Conservation (phyloP, 495 filamentous ascomycete genomes). For the Xylaria nigripes region DNA sequence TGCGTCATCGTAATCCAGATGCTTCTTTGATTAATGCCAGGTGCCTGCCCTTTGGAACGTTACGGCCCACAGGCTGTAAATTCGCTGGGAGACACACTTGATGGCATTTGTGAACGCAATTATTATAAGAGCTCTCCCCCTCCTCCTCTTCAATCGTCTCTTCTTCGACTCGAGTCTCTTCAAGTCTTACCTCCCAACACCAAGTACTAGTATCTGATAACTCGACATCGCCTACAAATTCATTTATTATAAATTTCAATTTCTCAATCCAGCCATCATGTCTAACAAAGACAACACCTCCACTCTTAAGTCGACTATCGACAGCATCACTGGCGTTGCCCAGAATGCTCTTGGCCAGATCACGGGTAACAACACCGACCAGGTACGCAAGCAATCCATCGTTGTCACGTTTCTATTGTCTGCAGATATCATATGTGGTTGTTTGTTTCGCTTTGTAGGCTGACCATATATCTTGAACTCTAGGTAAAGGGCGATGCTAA, state of each 20-base stretch:
- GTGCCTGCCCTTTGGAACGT: neutral
- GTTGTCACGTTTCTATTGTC: neutral
- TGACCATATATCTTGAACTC: slow-evolving; percentile 6
- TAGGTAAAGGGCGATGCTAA: slow-evolving; percentile 47
- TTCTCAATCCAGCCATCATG: slow-evolving; percentile 36
- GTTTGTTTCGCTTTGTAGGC: too few species aligned
- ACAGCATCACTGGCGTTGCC: slow-evolving; percentile 63
- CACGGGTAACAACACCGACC: slow-evolving; percentile 62
- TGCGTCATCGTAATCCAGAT: slow-evolving; percentile 1
- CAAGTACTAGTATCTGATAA: neutral
- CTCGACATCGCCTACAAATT: neutral
- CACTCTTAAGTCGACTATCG: slow-evolving; percentile 72
- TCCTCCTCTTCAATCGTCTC: neutral
- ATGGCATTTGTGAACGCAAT: neutral
- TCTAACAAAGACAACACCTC: slow-evolving; percentile 60
- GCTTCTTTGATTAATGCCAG: slow-evolving; percentile 1
- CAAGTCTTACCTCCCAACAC: neutral
- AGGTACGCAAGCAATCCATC: slow-evolving; percentile 38
- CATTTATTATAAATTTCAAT: neutral
- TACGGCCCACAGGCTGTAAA: too few species aligned
- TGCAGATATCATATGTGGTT: too few species aligned
- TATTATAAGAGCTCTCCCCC: neutral
- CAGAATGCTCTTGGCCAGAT: slow-evolving; percentile 64
- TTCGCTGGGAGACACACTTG: too few species aligned
- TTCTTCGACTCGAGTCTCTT: neutral